Evolutionary conservation across 768 basidiomycete genomes (phyloP).

Genomic region (Asterophora parasitica): DNA sequence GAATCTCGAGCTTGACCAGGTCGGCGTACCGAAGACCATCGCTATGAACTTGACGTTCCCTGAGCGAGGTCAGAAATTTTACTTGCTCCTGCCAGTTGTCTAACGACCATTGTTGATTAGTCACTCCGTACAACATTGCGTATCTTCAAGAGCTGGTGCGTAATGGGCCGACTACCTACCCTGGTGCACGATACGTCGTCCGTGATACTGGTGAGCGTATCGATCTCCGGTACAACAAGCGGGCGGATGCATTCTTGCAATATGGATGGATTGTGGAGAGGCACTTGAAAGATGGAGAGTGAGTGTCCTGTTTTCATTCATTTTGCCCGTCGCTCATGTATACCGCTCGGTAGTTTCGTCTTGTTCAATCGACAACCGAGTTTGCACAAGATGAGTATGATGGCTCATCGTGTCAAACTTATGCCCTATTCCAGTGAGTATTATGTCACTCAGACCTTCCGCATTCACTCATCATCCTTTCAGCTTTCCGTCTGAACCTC

Average conservation of each 20-base stretch:
- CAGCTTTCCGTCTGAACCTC: conserved; percentile 95
- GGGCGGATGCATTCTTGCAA: conserved; percentile 90
- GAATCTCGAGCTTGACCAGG: conserved; percentile 92
- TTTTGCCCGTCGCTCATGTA: conserved; percentile 3
- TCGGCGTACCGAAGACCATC: conserved; percentile 92
- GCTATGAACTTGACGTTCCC: conserved; percentile 98
- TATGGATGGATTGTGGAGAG: conserved; percentile 99
- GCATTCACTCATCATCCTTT: conserved; percentile 8
- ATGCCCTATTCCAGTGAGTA: conserved; percentile 96
- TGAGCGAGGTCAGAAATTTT: conserved; percentile 68
- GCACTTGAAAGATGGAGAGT: conserved; percentile 98
- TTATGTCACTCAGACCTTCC: neutral
- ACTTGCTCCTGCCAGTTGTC: neutral
- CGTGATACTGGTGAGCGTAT: conserved; percentile 97
- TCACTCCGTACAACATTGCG: conserved; percentile 95
- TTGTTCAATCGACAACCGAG: conserved; percentile 98
- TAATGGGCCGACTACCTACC: conserved; percentile 92
- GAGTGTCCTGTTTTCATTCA: conserved; percentile 32
- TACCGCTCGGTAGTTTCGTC: conserved; percentile 53
- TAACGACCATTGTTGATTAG: conserved; percentile 34
- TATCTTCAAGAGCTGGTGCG: conserved; percentile 93
- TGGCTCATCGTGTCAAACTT: conserved; percentile 95
- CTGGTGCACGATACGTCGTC: conserved; percentile 94
- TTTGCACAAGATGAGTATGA: conserved; percentile 99
- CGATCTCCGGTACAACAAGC: conserved; percentile 94